Percentiles rank a stretch among this genome's conserved stretches.
These are phyloP conservation scores for Backusella parvicylindrica DNA, from an alignment of 192 early-diverging fungal genomes.

Conservation along the genomic window DNA sequence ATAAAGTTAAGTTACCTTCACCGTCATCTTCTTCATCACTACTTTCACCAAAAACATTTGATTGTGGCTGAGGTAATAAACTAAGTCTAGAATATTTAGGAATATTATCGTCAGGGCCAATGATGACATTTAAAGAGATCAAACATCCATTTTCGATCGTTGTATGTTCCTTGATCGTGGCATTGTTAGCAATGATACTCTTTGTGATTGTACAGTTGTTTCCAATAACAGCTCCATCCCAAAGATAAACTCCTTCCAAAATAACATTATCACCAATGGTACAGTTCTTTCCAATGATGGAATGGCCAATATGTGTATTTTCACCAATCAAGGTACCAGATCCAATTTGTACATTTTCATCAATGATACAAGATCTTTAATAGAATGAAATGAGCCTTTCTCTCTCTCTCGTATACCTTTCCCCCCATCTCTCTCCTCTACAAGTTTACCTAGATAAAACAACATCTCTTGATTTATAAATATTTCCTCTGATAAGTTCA, in stretches of 20 bases:
- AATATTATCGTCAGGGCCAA: conserved; percentile 74
- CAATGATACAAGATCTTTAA: conserved; percentile 56
- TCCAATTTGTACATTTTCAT: conserved; percentile 83
- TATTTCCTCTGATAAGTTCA: conserved; percentile 69
- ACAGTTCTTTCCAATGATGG: conserved; percentile 84
- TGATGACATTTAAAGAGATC: conserved; percentile 52
- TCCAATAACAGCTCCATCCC: conserved; percentile 71
- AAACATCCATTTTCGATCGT: conserved; percentile 73
- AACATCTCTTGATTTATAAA: conserved; percentile 83
- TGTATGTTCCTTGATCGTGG: conserved; percentile 60
- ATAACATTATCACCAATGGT: conserved; percentile 72
- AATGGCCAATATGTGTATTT: conserved; percentile 63
- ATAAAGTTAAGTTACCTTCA: conserved; percentile 5
- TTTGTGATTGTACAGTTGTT: conserved; percentile 62
- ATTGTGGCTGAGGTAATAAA: conserved; percentile 34
- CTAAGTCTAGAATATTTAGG: conserved; percentile 65
- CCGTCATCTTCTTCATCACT: conserved; percentile 38
- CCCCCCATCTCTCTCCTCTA: neutral
- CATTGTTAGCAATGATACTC: conserved; percentile 77
- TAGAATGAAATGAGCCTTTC: conserved; percentile 1
- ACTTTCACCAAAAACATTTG: conserved; percentile 39
- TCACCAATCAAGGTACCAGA: conserved; percentile 71
- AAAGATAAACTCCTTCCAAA: conserved; percentile 83
- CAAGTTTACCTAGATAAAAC: conserved; percentile 66
- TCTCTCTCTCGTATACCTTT: neutral